A percentile compares a stretch with the other conserved stretches of the same genome.
Evolutionary conservation across 345 rosid species (phyloP).

Genomic region (Acer negundo): DNA sequence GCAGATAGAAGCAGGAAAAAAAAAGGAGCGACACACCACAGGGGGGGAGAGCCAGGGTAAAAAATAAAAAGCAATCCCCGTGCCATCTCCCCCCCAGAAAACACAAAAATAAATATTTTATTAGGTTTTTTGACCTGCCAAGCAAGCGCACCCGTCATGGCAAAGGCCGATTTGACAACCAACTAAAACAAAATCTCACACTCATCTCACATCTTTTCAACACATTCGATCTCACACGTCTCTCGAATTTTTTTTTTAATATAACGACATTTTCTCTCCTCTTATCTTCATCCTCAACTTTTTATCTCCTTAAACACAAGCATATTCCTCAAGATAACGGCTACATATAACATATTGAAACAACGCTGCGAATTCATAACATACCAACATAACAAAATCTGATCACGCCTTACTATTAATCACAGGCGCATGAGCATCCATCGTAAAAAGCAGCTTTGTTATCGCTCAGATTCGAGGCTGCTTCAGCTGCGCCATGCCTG

Average conservation of each 20-base stretch:
- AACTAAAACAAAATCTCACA: slow-evolving; percentile 23
- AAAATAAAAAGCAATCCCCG: slow-evolving; percentile 25
- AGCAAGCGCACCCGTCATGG: slow-evolving; percentile 96
- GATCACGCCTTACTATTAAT: neutral
- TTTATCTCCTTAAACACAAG: neutral
- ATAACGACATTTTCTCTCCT: neutral
- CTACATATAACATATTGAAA: neutral
- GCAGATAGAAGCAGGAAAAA: too few species aligned
- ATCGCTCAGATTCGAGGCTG: neutral
- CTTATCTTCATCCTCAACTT: neutral
- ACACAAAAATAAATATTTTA: slow-evolving; percentile 18
- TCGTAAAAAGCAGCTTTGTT: neutral
- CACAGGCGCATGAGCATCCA: neutral
- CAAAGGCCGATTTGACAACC: slow-evolving; percentile 69
- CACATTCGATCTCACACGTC: neutral
- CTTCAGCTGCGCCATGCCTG: neutral
- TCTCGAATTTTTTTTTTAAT: too few species aligned
- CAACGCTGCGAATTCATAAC: neutral
- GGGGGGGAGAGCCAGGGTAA: slow-evolving; percentile 49
- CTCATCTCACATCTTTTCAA: neutral
- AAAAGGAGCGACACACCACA: neutral
- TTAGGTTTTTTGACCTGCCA: slow-evolving; percentile 68
- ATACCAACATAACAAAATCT: neutral
- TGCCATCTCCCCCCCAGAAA: slow-evolving; percentile 44
- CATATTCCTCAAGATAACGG: neutral